Conservation (phyloP, 345 rosid genomes). For the Brassica carinata region DNA sequence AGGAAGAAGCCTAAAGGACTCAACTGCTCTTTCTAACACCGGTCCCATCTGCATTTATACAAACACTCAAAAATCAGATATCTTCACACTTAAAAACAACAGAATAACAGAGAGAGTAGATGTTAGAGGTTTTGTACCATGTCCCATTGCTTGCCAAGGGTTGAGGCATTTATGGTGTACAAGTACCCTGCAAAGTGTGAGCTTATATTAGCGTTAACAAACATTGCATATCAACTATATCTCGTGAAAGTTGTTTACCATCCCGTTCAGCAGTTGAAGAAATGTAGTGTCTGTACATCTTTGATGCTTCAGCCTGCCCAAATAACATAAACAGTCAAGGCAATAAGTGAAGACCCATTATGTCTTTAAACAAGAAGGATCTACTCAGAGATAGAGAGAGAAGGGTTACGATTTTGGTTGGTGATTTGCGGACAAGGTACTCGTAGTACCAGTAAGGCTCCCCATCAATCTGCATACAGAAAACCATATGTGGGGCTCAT, state of each 20-base stretch:
- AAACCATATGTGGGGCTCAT: not conserved
- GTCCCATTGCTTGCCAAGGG: constrained; percentile 83
- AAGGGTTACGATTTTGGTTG: constrained; percentile 57
- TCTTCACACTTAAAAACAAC: constrained; percentile 15
- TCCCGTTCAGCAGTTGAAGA: constrained; percentile 88
- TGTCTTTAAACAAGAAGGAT: not conserved
- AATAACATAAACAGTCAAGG: not conserved
- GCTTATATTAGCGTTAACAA: not conserved
- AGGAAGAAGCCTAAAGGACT: constrained; percentile 79
- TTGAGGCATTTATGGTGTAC: constrained; percentile 86
- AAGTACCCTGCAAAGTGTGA: constrained; percentile 65
- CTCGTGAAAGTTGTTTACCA: constrained; percentile 50
- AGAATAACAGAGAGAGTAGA: constrained; percentile 6
- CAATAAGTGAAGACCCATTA: not conserved
- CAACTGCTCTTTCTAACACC: constrained; percentile 61
- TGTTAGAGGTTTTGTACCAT: constrained; percentile 51
- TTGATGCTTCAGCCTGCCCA: constrained; percentile 77
- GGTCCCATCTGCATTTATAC: constrained; percentile 77
- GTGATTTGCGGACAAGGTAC: constrained; percentile 91
- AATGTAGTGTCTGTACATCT: constrained; percentile 72
- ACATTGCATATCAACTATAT: too few relatives aligned
- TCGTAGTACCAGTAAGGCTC: constrained; percentile 87
- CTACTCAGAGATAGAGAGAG: constrained; percentile 9
- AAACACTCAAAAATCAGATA: constrained; percentile 17
- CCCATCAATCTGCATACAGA: constrained; percentile 65